A percentile compares a stretch with the other conserved stretches of the same genome.
phyloP scores from a whole-genome alignment of 768 basidiomycete species.

The Termitomyces sp. region DNA sequence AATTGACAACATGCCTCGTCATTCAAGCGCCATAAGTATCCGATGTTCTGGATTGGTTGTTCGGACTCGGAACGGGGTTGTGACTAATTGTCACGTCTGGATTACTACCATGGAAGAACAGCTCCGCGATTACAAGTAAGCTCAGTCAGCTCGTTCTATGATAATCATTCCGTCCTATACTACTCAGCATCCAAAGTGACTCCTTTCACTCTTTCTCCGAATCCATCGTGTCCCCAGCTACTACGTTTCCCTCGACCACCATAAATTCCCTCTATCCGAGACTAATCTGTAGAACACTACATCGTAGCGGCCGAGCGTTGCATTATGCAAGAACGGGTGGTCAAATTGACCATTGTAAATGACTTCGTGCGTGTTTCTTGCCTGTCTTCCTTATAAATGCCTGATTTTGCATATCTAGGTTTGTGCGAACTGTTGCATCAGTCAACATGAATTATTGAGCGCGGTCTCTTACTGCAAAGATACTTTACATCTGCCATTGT shows the following conservation, averaged over 20 bases:
- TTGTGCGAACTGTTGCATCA: constrained; percentile 48
- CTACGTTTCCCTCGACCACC: background rate
- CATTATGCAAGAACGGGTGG: constrained; percentile 34
- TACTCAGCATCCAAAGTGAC: constrained; percentile 10
- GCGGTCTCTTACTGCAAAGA: constrained; percentile 45
- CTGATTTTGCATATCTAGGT: constrained; percentile 23
- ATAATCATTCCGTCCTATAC: constrained; percentile 18
- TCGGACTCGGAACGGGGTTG: background rate
- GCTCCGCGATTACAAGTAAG: constrained; percentile 10
- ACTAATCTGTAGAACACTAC: background rate
- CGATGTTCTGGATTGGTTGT: background rate
- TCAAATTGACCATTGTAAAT: constrained; percentile 42
- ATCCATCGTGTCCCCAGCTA: background rate
- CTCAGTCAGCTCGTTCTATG: constrained; percentile 25
- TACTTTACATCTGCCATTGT: constrained; percentile 38
- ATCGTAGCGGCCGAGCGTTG: constrained; percentile 6
- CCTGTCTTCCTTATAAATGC: constrained; percentile 2
- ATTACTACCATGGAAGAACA: constrained; percentile 10
- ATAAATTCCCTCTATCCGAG: background rate
- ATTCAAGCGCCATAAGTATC: background rate
- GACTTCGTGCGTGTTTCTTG: constrained; percentile 32
- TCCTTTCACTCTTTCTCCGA: constrained; percentile 6
- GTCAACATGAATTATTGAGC: constrained; percentile 45
- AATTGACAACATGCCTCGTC: background rate
- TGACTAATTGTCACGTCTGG: constrained; percentile 11